Conservation (phyloP, 2,329 filamentous ascomycete genomes). For the Trichoderma breve region DNA sequence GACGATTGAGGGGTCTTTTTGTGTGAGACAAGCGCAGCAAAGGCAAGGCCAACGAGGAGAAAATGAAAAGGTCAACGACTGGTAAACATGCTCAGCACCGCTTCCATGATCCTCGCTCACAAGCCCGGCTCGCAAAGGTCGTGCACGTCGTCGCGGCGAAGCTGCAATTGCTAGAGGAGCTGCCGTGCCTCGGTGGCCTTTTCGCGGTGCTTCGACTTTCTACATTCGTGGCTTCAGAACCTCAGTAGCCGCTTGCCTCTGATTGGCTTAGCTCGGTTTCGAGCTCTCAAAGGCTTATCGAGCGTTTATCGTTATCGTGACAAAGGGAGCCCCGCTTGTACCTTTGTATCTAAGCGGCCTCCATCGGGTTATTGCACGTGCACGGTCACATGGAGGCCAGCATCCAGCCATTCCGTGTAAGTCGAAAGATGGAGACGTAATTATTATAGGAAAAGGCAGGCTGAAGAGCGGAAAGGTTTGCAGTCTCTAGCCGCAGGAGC, state of each 20-base stretch:
- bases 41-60: not conserved
- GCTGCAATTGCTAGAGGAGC: not conserved
- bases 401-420: slow-evolving; percentile 20
- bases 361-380: slow-evolving; percentile 15
- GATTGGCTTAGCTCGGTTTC: slow-evolving; percentile 13
- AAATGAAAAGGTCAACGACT: not conserved
- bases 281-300: slow-evolving; percentile 8
- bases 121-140: slow-evolving; percentile 7
- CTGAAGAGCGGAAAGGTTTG: not conserved
- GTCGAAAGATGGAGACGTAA: slow-evolving; percentile 9
- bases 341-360: not conserved
- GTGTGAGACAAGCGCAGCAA: not conserved
- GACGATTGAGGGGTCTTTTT: slow-evolving; percentile 15
- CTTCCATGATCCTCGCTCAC: slow-evolving; percentile 23
- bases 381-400: slow-evolving; percentile 10
- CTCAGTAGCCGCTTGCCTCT: slow-evolving; percentile 9
- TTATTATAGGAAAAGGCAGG: not conserved
- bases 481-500: not conserved
- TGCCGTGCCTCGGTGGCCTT: slow-evolving; percentile 24
- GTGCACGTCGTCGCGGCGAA: not conserved
- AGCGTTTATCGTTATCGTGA: not conserved
- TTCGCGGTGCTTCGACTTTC: slow-evolving; percentile 20
- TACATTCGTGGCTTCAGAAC: slow-evolving; percentile 19
- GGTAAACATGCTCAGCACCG: slow-evolving; percentile 18
- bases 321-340: slow-evolving; percentile 10